Conservation (phyloP, 2,329 filamentous ascomycete species). For the Leptographium procerum region DNA sequence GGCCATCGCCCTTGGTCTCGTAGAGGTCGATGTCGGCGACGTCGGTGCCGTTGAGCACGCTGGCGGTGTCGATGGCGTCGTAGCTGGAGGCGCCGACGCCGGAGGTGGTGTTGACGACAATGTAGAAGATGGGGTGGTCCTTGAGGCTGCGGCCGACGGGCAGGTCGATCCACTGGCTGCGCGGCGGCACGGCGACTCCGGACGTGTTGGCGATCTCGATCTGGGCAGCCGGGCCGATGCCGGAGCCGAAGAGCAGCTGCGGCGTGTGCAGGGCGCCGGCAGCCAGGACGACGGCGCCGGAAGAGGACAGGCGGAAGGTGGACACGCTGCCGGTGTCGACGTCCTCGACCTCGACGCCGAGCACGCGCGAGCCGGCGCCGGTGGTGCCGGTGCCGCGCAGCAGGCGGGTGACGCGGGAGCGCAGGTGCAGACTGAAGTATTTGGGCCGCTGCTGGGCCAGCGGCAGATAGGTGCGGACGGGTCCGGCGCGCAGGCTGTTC, state of each 20-base stretch:
- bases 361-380: slow-evolving; percentile 31
- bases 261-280: slow-evolving; percentile 39
- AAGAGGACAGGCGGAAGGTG: slow-evolving; percentile 10
- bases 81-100: background rate
- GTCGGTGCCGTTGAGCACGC: slow-evolving; percentile 1
- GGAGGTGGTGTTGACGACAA: background rate
- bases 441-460: slow-evolving; percentile 42
- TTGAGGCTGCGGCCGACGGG: slow-evolving; percentile 49
- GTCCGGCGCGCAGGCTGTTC: slow-evolving; percentile 50
- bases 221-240: slow-evolving; percentile 55
- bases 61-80: slow-evolving; percentile 8
- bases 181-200: slow-evolving; percentile 37
- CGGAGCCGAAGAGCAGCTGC: slow-evolving; percentile 23
- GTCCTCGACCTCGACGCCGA: slow-evolving; percentile 45
- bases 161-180: slow-evolving; percentile 42
- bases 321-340: slow-evolving; percentile 6
- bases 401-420: slow-evolving; percentile 48
- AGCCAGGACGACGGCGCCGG: slow-evolving; percentile 49
- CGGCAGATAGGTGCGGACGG: slow-evolving; percentile 54
- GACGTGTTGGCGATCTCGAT: slow-evolving; percentile 39
- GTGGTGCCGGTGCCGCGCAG: slow-evolving; percentile 41
- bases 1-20: slow-evolving; percentile 20
- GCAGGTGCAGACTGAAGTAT: slow-evolving; percentile 50
- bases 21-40: slow-evolving; percentile 19
- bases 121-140: slow-evolving; percentile 28